Conservation (phyloP, 2,329 filamentous ascomycete species). For the Penicillium sp. region DNA sequence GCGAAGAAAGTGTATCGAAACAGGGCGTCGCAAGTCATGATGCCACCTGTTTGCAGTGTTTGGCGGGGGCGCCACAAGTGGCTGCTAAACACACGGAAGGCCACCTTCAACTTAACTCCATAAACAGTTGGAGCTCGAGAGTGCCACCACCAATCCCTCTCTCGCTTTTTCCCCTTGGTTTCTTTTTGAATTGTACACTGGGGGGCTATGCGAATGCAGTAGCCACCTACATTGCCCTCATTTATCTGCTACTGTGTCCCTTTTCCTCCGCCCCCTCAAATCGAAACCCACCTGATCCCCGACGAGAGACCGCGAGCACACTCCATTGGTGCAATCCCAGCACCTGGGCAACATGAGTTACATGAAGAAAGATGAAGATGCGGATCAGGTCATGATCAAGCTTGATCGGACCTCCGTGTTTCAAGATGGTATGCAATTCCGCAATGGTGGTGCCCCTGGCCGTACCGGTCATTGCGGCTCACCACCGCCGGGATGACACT, state of each 20-base stretch:
- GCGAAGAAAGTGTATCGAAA: background rate
- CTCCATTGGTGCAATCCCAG: constrained; percentile 29
- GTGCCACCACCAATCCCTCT: constrained; percentile 15
- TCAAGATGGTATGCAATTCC: constrained; percentile 72
- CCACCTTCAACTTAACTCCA: constrained; percentile 34
- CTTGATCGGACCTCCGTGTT: constrained; percentile 97
- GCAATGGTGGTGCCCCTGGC: constrained; percentile 8
- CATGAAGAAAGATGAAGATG: constrained; percentile 99
- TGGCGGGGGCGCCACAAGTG: constrained; percentile 24
- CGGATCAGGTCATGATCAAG: constrained; percentile 86
- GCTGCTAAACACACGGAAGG: constrained; percentile 35
- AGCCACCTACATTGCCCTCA: constrained; percentile 23
- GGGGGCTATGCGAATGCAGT: constrained; percentile 22
- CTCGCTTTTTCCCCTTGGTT: constrained; percentile 2
- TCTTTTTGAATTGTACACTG: constrained; percentile 6
- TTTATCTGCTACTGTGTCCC: constrained; percentile 19
- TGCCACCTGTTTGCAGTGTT: constrained; percentile 40
- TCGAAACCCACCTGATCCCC: constrained; percentile 22
- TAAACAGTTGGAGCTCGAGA: constrained; percentile 24
- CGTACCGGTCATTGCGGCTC: constrained; percentile 19
- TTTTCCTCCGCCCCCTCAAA: constrained; percentile 21
- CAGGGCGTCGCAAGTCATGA: constrained; percentile 14
- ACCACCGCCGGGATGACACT: constrained; percentile 14
- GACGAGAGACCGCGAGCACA: constrained; percentile 21
- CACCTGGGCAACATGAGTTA: constrained; percentile 65